Conservation (phyloP, 2,329 filamentous ascomycete genomes). For the Rachicladosporium sp. region DNA sequence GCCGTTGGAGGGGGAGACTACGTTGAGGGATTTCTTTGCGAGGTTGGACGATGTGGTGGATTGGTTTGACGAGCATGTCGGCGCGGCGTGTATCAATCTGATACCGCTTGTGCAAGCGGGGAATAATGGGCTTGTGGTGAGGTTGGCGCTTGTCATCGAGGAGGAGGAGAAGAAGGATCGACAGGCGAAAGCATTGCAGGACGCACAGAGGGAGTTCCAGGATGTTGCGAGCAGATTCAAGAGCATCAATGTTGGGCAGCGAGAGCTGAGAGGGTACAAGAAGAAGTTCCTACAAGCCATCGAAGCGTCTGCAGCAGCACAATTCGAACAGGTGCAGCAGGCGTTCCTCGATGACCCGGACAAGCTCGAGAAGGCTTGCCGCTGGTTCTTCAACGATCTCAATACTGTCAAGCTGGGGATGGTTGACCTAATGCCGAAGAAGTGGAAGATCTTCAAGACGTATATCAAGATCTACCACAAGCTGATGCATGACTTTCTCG, state of each 20-base stretch:
- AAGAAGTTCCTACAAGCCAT: constrained; percentile 84
- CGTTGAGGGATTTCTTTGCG: constrained; percentile 80
- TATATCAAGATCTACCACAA: constrained; percentile 86
- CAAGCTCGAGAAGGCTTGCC: constrained; percentile 72
- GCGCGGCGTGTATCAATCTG: constrained; percentile 75
- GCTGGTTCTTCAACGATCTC: constrained; percentile 97
- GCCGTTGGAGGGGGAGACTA: constrained; percentile 51
- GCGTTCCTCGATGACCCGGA: constrained; percentile 74
- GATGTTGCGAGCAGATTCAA: constrained; percentile 89
- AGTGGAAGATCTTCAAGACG: constrained; percentile 88
- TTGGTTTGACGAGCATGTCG: constrained; percentile 93
- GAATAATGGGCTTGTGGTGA: constrained; percentile 79
- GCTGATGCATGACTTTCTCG: constrained; percentile 88
- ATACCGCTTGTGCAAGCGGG: constrained; percentile 77
- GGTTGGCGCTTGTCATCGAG: constrained; percentile 82
- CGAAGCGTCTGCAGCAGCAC: constrained; percentile 56
- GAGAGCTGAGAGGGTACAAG: constrained; percentile 89
- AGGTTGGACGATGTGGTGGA: constrained; percentile 77
- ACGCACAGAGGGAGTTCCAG: constrained; percentile 89
- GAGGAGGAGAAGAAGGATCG: constrained; percentile 95
- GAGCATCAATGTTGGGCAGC: constrained; percentile 77
- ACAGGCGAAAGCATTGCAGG: constrained; percentile 78
- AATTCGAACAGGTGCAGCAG: constrained; percentile 56
- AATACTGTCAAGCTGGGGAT: constrained; percentile 91
- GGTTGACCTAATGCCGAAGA: constrained; percentile 81